Percentiles rank a stretch among this genome's conserved stretches.
Conservation (phyloP, 495 filamentous ascomycete species). For the Penicillium paxilli region DNA sequence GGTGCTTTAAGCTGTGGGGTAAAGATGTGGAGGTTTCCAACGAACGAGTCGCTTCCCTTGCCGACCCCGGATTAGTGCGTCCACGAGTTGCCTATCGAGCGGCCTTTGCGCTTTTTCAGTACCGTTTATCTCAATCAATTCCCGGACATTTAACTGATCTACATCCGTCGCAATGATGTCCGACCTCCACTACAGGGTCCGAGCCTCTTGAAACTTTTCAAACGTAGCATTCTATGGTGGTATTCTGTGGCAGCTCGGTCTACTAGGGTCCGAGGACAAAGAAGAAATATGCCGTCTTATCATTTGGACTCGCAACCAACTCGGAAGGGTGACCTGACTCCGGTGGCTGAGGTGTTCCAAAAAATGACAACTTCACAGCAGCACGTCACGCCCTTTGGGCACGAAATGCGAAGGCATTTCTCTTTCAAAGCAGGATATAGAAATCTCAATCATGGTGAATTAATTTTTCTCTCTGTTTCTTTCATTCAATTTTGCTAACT, state of each 20-base stretch:
- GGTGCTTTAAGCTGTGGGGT: slow-evolving; percentile 1
- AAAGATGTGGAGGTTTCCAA: neutral
- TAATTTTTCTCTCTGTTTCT: neutral
- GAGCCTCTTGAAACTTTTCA: neutral
- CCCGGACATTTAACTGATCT: neutral
- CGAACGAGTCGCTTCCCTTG: neutral
- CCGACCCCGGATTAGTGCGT: neutral
- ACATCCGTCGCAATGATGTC: slow-evolving; percentile 5
- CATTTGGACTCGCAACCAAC: no score
- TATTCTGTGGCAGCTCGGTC: neutral
- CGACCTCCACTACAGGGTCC: slow-evolving; percentile 6
- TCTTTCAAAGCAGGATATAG: slow-evolving; percentile 58
- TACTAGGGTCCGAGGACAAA: neutral
- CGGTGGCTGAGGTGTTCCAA: no score
- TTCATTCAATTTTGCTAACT: slow-evolving; percentile 1
- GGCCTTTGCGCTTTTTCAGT: neutral
- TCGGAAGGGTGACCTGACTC: no score
- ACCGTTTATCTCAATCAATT: neutral
- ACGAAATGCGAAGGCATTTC: slow-evolving; percentile 61
- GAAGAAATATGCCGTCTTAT: neutral
- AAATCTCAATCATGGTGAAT: slow-evolving; percentile 75
- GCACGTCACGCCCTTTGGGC: slow-evolving; percentile 39
- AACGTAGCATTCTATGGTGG: slow-evolving; percentile 15
- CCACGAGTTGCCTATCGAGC: neutral
- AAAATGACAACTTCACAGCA: no score